Conservation (phyloP, 78 protist species). For the Polysphondylium violaceum region DNA sequence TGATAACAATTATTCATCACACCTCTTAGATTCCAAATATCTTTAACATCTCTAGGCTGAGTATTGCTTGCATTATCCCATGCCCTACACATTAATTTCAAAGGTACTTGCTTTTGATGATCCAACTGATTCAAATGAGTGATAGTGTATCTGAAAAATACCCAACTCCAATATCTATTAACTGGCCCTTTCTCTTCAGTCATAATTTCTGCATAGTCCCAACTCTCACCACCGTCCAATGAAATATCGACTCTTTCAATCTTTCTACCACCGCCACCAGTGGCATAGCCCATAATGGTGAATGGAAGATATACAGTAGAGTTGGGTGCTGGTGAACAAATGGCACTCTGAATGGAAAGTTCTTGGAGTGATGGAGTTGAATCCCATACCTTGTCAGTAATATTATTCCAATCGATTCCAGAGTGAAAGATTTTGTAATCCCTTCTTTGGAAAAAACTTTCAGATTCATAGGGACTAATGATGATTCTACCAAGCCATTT, state of each 20-base stretch:
- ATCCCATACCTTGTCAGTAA: slow-evolving; percentile 51
- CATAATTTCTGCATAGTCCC: slow-evolving; percentile 76
- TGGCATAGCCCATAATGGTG: slow-evolving; percentile 85
- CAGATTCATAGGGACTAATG: slow-evolving; percentile 57
- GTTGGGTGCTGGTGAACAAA: slow-evolving; percentile 62
- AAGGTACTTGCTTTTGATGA: neutral
- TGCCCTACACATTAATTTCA: slow-evolving; percentile 39
- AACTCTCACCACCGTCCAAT: slow-evolving; percentile 88
- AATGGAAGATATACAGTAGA: slow-evolving; percentile 54
- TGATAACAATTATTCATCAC: slow-evolving; percentile 89
- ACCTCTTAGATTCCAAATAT: slow-evolving; percentile 92
- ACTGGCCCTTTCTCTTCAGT: slow-evolving; percentile 43
- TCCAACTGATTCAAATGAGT: slow-evolving; percentile 35
- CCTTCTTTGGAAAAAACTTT: slow-evolving; percentile 87
- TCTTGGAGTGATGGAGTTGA: slow-evolving; percentile 85
- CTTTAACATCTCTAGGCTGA: slow-evolving; percentile 85
- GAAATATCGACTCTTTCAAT: slow-evolving; percentile 94
- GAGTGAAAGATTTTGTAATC: slow-evolving; percentile 89
- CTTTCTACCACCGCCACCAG: slow-evolving; percentile 93
- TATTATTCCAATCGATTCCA: slow-evolving; percentile 59
- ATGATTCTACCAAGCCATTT: slow-evolving; percentile 90
- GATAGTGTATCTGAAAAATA: slow-evolving; percentile 72
- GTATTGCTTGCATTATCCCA: slow-evolving; percentile 85
- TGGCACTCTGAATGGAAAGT: slow-evolving; percentile 86
- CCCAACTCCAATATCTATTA: slow-evolving; percentile 91